Percentiles rank a stretch among this genome's conserved stretches.
phyloP scores from a whole-genome alignment of 2,329 filamentous ascomycete genomes.

The Cercospora zeae-maydis region DNA sequence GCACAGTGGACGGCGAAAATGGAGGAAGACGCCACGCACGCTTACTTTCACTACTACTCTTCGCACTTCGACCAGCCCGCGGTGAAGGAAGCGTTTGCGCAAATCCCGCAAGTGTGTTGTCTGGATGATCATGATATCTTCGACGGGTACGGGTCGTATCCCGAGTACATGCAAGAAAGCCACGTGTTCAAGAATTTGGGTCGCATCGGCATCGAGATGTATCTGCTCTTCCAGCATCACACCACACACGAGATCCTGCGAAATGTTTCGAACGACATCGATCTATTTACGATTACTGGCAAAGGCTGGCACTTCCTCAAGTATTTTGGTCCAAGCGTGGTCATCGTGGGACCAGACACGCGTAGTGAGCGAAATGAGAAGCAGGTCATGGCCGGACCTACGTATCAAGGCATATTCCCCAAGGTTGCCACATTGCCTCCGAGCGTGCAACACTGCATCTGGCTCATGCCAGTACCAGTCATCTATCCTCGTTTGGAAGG shows the following conservation, averaged over 20 bases:
- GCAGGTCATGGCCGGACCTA: slow-evolving; percentile 91
- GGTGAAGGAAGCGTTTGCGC: slow-evolving; percentile 89
- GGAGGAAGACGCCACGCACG: slow-evolving; percentile 91
- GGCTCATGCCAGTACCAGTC: slow-evolving; percentile 89
- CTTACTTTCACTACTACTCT: slow-evolving; percentile 98
- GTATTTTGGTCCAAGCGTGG: slow-evolving; percentile 85
- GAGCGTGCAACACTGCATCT: slow-evolving; percentile 92
- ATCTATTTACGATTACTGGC: slow-evolving; percentile 96
- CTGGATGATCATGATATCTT: slow-evolving; percentile 98
- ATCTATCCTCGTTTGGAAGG: slow-evolving; percentile 88
- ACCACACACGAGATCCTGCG: slow-evolving; percentile 91
- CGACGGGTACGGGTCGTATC: slow-evolving; percentile 94
- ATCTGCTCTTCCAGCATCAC: slow-evolving; percentile 95
- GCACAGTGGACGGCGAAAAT: slow-evolving; percentile 89
- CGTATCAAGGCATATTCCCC: slow-evolving; percentile 95
- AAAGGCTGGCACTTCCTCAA: slow-evolving; percentile 98
- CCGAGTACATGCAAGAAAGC: slow-evolving; percentile 96
- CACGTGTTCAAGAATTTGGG: slow-evolving; percentile 99
- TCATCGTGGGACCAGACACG: slow-evolving; percentile 85
- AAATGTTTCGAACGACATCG: slow-evolving; percentile 79
- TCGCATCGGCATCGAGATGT: slow-evolving; percentile 93
- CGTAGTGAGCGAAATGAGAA: slow-evolving; percentile 85
- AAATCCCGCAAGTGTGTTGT: slow-evolving; percentile 90
- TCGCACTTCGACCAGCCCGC: slow-evolving; percentile 98
- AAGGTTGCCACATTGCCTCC: slow-evolving; percentile 88